Evolutionary conservation across 2,329 filamentous ascomycete species (phyloP).

Genomic region (Rhexocercosporidium sp.): DNA sequence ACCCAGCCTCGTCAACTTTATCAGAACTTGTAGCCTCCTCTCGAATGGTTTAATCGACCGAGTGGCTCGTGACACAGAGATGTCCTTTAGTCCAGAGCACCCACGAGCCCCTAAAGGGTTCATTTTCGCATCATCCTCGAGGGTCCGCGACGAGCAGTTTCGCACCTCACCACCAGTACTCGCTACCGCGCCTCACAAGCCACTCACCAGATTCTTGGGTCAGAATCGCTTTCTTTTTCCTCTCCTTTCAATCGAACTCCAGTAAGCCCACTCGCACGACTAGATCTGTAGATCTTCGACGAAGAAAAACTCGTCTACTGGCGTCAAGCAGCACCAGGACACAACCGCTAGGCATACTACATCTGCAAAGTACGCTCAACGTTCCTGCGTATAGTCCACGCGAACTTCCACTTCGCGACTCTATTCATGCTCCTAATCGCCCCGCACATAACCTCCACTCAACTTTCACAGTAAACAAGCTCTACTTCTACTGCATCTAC

Average conservation of each 20-base stretch:
- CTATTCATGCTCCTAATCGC: constrained; percentile 54
- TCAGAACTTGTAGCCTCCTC: background rate
- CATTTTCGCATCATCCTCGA: background rate
- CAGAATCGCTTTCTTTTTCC: background rate
- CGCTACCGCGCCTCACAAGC: background rate
- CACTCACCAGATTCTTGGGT: background rate
- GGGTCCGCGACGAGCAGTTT: too few species aligned
- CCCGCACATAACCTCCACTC: constrained; percentile 55
- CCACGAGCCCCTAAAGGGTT: too few species aligned
- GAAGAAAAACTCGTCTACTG: constrained; percentile 60
- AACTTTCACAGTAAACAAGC: constrained; percentile 56
- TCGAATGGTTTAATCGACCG: background rate
- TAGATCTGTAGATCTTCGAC: constrained; percentile 56
- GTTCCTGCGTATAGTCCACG: constrained; percentile 55
- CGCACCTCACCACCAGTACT: too few species aligned
- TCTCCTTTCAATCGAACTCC: background rate
- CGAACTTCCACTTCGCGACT: constrained; percentile 59
- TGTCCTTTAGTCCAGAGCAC: too few species aligned
- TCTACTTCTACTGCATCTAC: constrained; percentile 65
- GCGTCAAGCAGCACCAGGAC: constrained; percentile 60
- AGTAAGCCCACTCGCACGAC: too few species aligned
- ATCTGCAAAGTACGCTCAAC: constrained; percentile 59
- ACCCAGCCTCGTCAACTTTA: background rate
- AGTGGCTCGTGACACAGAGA: background rate
- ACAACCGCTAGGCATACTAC: constrained; percentile 61